Base-by-base conservation (phyloP, 2,329 filamentous ascomycete genomes). In the Microcera coccophila region DNA sequence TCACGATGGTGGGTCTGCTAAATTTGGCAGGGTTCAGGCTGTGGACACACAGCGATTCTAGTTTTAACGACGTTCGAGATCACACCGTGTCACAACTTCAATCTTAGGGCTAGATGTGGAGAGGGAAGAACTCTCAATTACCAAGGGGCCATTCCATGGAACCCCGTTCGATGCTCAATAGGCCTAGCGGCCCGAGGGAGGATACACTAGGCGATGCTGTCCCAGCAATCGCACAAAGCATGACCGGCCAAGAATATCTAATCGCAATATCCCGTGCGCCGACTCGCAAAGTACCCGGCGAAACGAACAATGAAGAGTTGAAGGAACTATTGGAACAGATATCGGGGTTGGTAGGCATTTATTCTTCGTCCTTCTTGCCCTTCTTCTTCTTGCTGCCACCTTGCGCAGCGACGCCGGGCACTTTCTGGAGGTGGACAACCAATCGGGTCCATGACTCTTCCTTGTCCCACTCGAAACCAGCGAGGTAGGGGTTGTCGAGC, bases 401-500 rank as follows among this genome's bases (percentile, higher is more conserved):
- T 34, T 64, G 49, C 68, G 62, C 48, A 68, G 74, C 68, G 38
- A 70, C 70, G 17, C 77, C 76, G 48, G 80, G 81, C 57, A 85
- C 78, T 68, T 82, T 84, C 67, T 84, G 84, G 64, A 91, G 86
- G 69, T 93, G 90, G 36, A 96, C 90, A 59, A 94, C 75, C 61
- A 97, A 78, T 52, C 82, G 80, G 41, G 87, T 91, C 83, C 89
- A 95, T 63, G 82, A 89, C 70, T 95, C 88, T 57, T 95, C 86
- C 66, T 85, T 87, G 70, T 95, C 87, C 90, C 90, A 96, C 76
- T 95, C 90, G 73, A 97, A 96, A 54, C 91, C 91, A 60, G 84
- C 84, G 55, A 97, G 84, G 76, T 90, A 89, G 52, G 90, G 88
- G 54, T 79, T 76, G 42, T 91, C 87, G 48, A 97, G 76, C 67